Evolutionary conservation across 257 asterid genomes (phyloP).

Genomic region (Ocimum tenuiflorum): DNA sequence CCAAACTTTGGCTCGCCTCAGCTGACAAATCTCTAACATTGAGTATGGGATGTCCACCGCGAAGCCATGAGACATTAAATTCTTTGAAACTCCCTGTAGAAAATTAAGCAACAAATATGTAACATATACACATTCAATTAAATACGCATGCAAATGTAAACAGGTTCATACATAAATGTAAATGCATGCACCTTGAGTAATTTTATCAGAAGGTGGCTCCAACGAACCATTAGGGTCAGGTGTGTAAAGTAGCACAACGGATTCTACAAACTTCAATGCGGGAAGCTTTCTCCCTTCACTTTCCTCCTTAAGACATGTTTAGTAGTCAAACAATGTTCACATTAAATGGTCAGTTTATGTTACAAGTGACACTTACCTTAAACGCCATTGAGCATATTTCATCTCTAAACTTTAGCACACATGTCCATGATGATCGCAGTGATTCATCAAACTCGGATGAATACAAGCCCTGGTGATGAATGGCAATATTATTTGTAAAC

Average conservation of each 20-base stretch:
- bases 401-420: constrained; percentile 65
- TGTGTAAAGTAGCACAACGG: constrained; percentile 77
- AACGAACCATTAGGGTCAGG: constrained; percentile 78
- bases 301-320: constrained; percentile 48
- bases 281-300: constrained; percentile 86
- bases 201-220: constrained; percentile 70
- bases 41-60: constrained; percentile 89
- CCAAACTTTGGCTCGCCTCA: constrained; percentile 81
- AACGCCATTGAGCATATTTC: constrained; percentile 82
- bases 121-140: neutral
- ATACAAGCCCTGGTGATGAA: constrained; percentile 52
- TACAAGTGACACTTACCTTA: constrained; percentile 45
- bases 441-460: constrained; percentile 60
- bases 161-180: neutral
- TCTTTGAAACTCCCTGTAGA: constrained; percentile 53
- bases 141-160: neutral
- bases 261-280: constrained; percentile 86
- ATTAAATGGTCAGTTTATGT: constrained; percentile 9
- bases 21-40: constrained; percentile 77
- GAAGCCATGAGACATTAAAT: constrained; percentile 89
- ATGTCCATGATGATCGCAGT: constrained; percentile 68
- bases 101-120: constrained; percentile 8
- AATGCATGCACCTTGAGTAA: constrained; percentile 47
- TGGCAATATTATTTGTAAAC: constrained; percentile 17
- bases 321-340: constrained; percentile 28